Conservation (phyloP, 1,284 basidiomycete genomes). For the Coniophora puteana region DNA sequence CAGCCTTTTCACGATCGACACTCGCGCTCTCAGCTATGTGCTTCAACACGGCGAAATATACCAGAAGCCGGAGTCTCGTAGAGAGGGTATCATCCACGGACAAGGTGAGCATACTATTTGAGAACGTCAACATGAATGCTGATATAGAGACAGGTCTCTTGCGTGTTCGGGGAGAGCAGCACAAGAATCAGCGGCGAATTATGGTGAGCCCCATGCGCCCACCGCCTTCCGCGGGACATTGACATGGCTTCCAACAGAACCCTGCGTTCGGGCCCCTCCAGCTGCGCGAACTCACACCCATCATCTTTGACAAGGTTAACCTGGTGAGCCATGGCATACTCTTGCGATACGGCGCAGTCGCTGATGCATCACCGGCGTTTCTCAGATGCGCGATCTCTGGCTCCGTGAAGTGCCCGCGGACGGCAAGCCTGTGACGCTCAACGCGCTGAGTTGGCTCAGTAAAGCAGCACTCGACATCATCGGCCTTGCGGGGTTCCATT, state of each 20-base stretch:
- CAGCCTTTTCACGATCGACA: too few relatives aligned
- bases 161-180: slow-evolving; percentile 8
- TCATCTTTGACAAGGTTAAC: slow-evolving; percentile 51
- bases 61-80: too few relatives aligned
- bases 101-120: slow-evolving; percentile 9
- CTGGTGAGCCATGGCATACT: slow-evolving; percentile 31
- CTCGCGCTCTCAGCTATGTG: too few relatives aligned
- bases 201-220: slow-evolving; percentile 13
- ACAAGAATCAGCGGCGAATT: slow-evolving; percentile 20
- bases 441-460: slow-evolving; percentile 53
- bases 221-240: not conserved
- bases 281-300: slow-evolving; percentile 48
- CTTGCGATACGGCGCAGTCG: slow-evolving; percentile 14
- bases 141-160: too few relatives aligned
- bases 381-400: slow-evolving; percentile 47
- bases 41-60: too few relatives aligned
- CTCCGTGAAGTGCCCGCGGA: slow-evolving; percentile 24
- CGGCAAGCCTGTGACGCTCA: slow-evolving; percentile 24
- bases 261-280: slow-evolving; percentile 56
- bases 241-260: slow-evolving; percentile 34
- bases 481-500: slow-evolving; percentile 66
- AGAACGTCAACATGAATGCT: too few relatives aligned
- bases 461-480: slow-evolving; percentile 66
- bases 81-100: slow-evolving; percentile 17
- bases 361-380: not conserved